These are phyloP conservation scores for Candida nanaspora DNA, from an alignment of 805 yeast species.

Conservation along the genomic window DNA sequence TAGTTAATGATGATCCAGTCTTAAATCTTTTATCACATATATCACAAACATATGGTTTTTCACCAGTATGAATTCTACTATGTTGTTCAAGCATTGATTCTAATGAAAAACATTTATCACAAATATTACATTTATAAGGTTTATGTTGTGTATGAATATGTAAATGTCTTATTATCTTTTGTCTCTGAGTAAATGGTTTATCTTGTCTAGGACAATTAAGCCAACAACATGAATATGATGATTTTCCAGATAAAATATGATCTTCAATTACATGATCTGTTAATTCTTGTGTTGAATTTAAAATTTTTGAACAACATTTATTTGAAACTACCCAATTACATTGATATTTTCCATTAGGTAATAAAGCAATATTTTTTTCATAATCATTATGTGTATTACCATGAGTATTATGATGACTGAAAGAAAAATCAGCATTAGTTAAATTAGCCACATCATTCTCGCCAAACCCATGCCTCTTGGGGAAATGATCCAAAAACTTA, in stretches of 20 bases:
- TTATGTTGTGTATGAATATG: slow-evolving; percentile 82
- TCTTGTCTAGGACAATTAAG: slow-evolving; percentile 59
- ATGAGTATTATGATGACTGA: too few relatives aligned
- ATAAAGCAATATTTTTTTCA: not conserved
- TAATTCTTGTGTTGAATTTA: slow-evolving; percentile 49
- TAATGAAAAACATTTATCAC: slow-evolving; percentile 69
- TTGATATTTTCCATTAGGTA: not conserved
- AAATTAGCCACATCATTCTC: too few relatives aligned
- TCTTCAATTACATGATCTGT: slow-evolving; percentile 60
- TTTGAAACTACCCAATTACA: not conserved
- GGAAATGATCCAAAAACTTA: slow-evolving; percentile 53
- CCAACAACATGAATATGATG: slow-evolving; percentile 72
- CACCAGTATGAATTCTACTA: slow-evolving; percentile 80
- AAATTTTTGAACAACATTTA: slow-evolving; percentile 40
- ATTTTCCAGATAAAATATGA: slow-evolving; percentile 73
- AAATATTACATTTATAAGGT: slow-evolving; percentile 68
- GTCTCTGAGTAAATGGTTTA: slow-evolving; percentile 69
- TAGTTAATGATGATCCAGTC: slow-evolving; percentile 73
- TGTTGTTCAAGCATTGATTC: slow-evolving; percentile 77
- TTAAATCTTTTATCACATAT: slow-evolving; percentile 74
- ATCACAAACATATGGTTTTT: slow-evolving; percentile 73
- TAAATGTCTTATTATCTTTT: slow-evolving; percentile 78
- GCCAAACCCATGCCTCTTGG: slow-evolving; percentile 39
- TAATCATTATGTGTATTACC: too few relatives aligned
- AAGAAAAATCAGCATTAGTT: too few relatives aligned